These are phyloP conservation scores for Rhizophagus clarus DNA, from an alignment of 192 early-diverging fungal genomes.

Conservation along the genomic window DNA sequence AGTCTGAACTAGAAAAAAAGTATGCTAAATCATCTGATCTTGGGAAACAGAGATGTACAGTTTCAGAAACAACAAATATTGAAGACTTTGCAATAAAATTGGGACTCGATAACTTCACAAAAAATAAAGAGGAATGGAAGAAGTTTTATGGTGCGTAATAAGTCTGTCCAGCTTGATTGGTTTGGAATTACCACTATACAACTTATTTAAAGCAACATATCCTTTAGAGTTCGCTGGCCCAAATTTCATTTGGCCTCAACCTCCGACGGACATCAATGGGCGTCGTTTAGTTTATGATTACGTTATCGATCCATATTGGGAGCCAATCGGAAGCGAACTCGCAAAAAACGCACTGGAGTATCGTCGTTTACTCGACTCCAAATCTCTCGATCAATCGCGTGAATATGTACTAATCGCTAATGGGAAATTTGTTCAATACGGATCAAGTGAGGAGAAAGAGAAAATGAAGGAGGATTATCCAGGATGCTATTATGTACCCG, in stretches of 20 bases:
- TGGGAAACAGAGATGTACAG: constrained; percentile 26
- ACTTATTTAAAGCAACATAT: constrained; percentile 5
- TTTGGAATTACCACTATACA: constrained; percentile 7
- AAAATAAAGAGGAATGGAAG: constrained; percentile 29
- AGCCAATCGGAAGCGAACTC: constrained; percentile 23
- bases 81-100: constrained; percentile 13
- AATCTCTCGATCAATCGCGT: constrained; percentile 8
- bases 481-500: constrained; percentile 9
- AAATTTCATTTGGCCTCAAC: constrained; percentile 17
- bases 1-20: constrained; percentile 23
- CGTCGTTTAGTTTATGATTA: constrained; percentile 14
- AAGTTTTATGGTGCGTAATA: constrained; percentile 27
- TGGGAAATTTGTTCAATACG: constrained; percentile 18
- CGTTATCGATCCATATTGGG: constrained; percentile 19
- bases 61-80: constrained; percentile 23
- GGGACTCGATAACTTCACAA: constrained; percentile 9
- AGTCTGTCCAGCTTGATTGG: constrained; percentile 17
- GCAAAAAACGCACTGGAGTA: constrained; percentile 10
- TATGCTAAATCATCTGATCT: constrained; percentile 22
- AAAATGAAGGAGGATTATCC: constrained; percentile 12
- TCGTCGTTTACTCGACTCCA: constrained; percentile 21
- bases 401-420: constrained; percentile 19
- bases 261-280: neutral
- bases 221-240: constrained; percentile 20
- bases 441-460: constrained; percentile 9